Evolutionary conservation across 306 rosid genomes (phyloP), one percentile per base, ranked within the genome.

Genomic region (Pterocarpus santalinus): DNA sequence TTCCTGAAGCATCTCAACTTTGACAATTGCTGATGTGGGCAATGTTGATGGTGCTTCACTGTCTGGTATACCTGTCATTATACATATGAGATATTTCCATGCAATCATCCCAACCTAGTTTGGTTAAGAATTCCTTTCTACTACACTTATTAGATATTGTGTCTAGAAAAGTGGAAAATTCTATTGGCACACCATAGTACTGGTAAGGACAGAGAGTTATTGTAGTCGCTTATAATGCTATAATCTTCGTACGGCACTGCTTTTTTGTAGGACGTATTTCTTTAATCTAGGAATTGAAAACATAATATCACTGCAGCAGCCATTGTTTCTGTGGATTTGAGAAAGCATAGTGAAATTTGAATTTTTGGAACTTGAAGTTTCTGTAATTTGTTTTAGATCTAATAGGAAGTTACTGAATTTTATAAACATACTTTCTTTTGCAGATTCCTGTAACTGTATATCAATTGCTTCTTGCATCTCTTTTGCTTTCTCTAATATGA

Each of bases 51-150:
- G 69, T 32, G 49, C 56, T 49, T 71, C 69, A 56, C 65, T 70
- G 36, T 76, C 83, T 32, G 14, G 58, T 56, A 15, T 51, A 65
- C 69, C 85, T 76, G 69, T 73, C 44, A 39, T 66, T 64, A 17
- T 44, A 17, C 58, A 58, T 57, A 32, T 52, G 63, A 53, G 70
- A 73, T 61, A 36, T 39, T 85, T 67, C 16, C 44, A 17, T 72
- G 13, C 16, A 44, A 81, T 85, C 53, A 66, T 72, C 16, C 63
- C 10, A 56, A 3, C 56, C 9, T 28, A 69, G 15, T 34, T 57
- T 30, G 55, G 22, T 49, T 38, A 60, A 62, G 64, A 47, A 7
- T 66, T 66, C 58, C 36, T 51, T 51, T 16, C 16, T 16, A 30
- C 34, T 49, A 60, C 30, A 39, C 16, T 22, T 12, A 13, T 1